Evolutionary conservation across 2,329 filamentous ascomycete genomes (phyloP).

Genomic region (Colletotrichum orchidophilum): DNA sequence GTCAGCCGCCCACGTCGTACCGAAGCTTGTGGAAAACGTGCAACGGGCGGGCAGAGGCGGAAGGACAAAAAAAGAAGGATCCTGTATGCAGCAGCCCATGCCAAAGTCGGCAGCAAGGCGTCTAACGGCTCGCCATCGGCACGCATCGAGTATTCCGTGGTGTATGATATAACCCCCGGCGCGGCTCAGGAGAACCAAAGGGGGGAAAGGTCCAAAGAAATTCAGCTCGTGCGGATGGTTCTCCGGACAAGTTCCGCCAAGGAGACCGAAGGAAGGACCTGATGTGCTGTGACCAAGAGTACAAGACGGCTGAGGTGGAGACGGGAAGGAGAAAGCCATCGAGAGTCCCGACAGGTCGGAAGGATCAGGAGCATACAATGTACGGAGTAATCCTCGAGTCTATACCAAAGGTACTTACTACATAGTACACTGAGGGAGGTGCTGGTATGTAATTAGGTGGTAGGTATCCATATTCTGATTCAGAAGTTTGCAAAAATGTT

Average conservation of each 20-base stretch:
- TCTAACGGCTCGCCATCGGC: background rate
- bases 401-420: too few species aligned
- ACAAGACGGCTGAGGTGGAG: constrained; percentile 13
- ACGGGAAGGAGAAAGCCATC: constrained; percentile 1
- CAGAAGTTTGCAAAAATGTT: background rate
- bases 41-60: background rate
- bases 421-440: too few species aligned
- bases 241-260: constrained; percentile 3
- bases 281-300: background rate
- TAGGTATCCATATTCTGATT: background rate
- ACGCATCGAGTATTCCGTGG: background rate
- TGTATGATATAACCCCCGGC: too few species aligned
- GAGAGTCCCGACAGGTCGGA: background rate
- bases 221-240: background rate
- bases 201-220: background rate
- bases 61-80: background rate
- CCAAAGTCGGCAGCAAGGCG: constrained; percentile 15
- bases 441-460: background rate
- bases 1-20: background rate
- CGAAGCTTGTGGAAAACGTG: background rate
- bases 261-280: background rate
- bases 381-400: too few species aligned
- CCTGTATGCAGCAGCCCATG: constrained; percentile 3
- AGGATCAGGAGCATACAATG: background rate
- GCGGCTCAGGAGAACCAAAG: background rate